Base-by-base conservation (phyloP, 192 early-diverging fungal species). In the Rhizophagus sp. region DNA sequence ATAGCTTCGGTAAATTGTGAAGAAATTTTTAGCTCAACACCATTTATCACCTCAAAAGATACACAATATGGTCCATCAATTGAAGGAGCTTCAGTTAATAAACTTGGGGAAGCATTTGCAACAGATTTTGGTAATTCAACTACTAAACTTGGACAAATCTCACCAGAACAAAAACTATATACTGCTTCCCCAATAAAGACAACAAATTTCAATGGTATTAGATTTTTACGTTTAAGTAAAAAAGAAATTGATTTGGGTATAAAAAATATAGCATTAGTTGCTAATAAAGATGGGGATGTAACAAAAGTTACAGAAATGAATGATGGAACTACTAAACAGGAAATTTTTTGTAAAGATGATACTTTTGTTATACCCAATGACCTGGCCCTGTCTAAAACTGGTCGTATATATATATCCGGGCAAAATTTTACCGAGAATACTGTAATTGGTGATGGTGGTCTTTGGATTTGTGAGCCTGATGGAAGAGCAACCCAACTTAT, bases 71-170 rank as follows among this genome's bases (percentile, higher is more conserved):
- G 88, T 62, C 33, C 84, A 1, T 34, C 71, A 47, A 90, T 90
- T 64, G 89, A 90, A 79, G 89, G 89, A 34, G 86, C 86, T 4
- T 87, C 80, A 33, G 87, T 88, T 24, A 88, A 88, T 81, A 80
- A 73, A 61, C 62, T 64, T n/a, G 89, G 89, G 39, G 80, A 82
- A 72, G 69, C 87, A 47, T 90, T 88, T 65, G 86, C 89, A 2
- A 83, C 84, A 44, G 57, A 85, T 73, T 90, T 82, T 73, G 62
- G 62, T 47, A 82, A 62, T 30, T 34, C 75, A 12, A 39, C 4
- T 17, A 15, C 17, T 0, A 33, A 67, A 24, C 82, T 83, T 62
- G 70, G 62, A 50, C 75, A 63, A 73, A 71, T 2, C 81, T 81
- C 27, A 57, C 67, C 65, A 80, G 70, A 17, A 76, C 75, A 13